Evolutionary conservation across 441 rosid species (phyloP), one percentile per base, ranked within the genome.

Genomic region (Viola pubescens): DNA sequence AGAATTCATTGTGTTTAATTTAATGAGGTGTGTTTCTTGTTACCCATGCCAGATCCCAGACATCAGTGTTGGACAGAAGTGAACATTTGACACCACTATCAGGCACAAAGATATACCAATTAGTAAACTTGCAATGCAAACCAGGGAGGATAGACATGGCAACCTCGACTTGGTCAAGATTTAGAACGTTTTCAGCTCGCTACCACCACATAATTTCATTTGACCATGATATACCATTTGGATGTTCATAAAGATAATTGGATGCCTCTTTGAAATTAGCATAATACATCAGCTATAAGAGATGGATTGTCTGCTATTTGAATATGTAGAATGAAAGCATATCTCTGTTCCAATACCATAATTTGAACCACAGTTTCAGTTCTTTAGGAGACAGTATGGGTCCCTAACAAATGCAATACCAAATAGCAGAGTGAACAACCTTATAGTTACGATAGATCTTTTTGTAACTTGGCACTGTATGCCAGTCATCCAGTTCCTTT

Each of bases 401-500:
- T 48, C 51, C 51, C 51, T 48, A 9, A 48, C 2, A 48, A 48
- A 12, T 48, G 34, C 34, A 26, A 26, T 26, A 26, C 34, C 34
- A 26, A 26, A 26, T 26, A 26, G 34, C 34, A 26, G 34, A 26
- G 34, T 26, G 34, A 26, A 48, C 7, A 48, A 13, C 52, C 3
- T 48, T 48, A 14, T n/a, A 48, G 16, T 48, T 48, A 48, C 16
- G 8, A 13, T 8, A 13, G 12, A 48, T 8, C 12, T 5, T 13
- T 19, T 6, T n/a, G 52, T 13, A 48, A n/a, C 52, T 48, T 48
- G 26, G 52, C 26, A 14, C 52, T 48, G 16, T 6, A 60, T 63
- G 9, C 38, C 7, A 19, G 26, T 5, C 26, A 48, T 48, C 26
- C 52, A 48, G 16, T 48, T 19, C 26, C n/a, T 48, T 48, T 48